These are phyloP conservation scores for Fraxinus excelsior DNA, from an alignment of 257 asterid species.

Conservation along the genomic window DNA sequence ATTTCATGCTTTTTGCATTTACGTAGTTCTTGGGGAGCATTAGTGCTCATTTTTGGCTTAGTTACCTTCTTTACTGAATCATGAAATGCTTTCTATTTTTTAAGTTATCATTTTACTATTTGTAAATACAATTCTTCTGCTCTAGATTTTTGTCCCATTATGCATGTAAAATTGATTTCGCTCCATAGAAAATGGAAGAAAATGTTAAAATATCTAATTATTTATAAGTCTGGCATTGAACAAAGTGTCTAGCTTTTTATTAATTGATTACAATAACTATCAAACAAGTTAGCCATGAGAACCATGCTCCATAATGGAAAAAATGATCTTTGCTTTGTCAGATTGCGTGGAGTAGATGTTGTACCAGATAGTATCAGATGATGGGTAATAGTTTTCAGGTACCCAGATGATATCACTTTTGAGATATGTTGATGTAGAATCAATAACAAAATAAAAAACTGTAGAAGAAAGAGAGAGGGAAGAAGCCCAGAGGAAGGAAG, in stretches of 20 bases:
- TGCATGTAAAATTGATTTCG: background rate
- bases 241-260: background rate
- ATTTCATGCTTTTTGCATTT: slow-evolving; percentile 11
- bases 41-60: slow-evolving; percentile 12
- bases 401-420: too few relatives aligned
- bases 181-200: background rate
- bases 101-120: background rate
- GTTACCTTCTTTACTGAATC: background rate
- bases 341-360: background rate
- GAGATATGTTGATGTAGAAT: too few relatives aligned
- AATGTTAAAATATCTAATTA: background rate
- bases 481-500: too few relatives aligned
- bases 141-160: background rate
- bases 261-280: background rate
- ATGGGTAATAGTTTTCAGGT: background rate
- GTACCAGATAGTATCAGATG: background rate
- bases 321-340: background rate
- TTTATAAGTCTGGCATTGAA: background rate
- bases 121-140: background rate
- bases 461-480: too few relatives aligned
- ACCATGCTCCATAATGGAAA: background rate
- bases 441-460: too few relatives aligned
- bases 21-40: slow-evolving; percentile 9
- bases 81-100: background rate
- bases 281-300: background rate